These are phyloP conservation scores for Erysiphe pulchra DNA, from an alignment of 2,329 filamentous ascomycete species.

Conservation along the genomic window DNA sequence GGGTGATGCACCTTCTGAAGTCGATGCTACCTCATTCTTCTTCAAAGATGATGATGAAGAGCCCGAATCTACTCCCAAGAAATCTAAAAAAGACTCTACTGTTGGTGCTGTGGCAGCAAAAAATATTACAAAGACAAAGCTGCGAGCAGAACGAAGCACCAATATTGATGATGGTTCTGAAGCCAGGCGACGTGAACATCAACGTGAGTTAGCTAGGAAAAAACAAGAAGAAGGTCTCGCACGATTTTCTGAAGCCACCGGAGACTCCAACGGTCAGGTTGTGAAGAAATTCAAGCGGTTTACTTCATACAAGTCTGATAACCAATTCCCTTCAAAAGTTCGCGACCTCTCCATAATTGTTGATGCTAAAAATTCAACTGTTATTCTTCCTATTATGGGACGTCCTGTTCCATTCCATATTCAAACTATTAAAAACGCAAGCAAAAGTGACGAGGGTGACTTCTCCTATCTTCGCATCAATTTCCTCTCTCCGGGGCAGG, in stretches of 20 bases:
- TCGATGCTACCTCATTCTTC: conserved; percentile 92
- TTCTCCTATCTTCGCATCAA: conserved; percentile 91
- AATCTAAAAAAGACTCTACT: conserved; percentile 61
- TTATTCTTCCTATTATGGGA: conserved; percentile 91
- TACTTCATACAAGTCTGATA: conserved; percentile 95
- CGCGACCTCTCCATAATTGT: conserved; percentile 76
- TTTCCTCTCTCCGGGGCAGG: conserved; percentile 87
- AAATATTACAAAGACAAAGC: conserved; percentile 82
- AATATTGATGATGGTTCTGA: conserved; percentile 80
- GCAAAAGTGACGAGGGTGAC: conserved; percentile 87
- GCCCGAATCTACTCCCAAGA: conserved; percentile 63
- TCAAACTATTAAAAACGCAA: conserved; percentile 94
- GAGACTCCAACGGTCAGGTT: conserved; percentile 65
- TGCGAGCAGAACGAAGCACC: conserved; percentile 72
- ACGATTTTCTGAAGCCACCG: conserved; percentile 64
- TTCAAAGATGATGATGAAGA: conserved; percentile 83
- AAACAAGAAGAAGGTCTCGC: conserved; percentile 76
- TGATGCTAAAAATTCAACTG: conserved; percentile 68
- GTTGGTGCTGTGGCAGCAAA: conserved; percentile 76
- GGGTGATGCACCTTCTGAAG: conserved; percentile 68
- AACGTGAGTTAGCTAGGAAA: conserved; percentile 66
- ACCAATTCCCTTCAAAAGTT: conserved; percentile 63
- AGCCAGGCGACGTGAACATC: conserved; percentile 65
- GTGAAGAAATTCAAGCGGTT: conserved; percentile 98
- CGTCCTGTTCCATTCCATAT: conserved; percentile 96